Base-by-base conservation (phyloP, 805 yeast genomes). In the Kuraishia hungarica region DNA sequence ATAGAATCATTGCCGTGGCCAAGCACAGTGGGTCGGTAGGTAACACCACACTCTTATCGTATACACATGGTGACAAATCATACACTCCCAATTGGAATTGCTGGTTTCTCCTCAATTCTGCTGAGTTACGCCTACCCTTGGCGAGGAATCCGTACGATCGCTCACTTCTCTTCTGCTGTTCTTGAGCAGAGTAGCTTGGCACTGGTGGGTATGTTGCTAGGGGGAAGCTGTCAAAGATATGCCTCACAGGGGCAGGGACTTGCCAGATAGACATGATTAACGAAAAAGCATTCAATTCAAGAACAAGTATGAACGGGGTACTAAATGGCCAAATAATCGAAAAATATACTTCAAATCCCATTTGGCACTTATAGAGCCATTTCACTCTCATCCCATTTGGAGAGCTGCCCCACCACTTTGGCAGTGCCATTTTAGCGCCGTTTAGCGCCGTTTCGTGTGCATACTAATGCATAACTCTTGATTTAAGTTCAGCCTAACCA, bases 21-120 rank as follows among this genome's bases (percentile, higher is more conserved):
- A 83, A 65, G 52, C 87, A 79, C 15, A 77, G 62, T 0, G 90
- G 90, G 60, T 86, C 91, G 0, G 80, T 72, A 1, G 89, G 83
- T 1, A 80, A 60, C 19, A 67, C 58, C 0, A 65, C 60, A 8
- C 63, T 56, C 1, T 57, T 61, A 39, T 67, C 65, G 15, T 68
- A 70, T 1, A 65, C 56, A 50, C 67, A 67, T 7, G 68, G 64
- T 21, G 61, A 51, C 2, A 79, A 70, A 60, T 77, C 78, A 62
- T 80, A 82, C 0, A 82, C 83, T 1, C 83, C 87, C 21, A 85
- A 63, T 35, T 74, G 73, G 67, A 83, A 82, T 65, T 55, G 72
- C 59, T 15, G 43, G 26, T n/a, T 51, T 48, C 24, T 19, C 28
- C n/a, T 51, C 26, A 51, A 43, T 51, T 50, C 21, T 58, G 56